A percentile compares a stretch with the other conserved stretches of the same genome.
Evolutionary conservation across 345 rosid genomes (phyloP).

Genomic region (Boechera retrofracta): DNA sequence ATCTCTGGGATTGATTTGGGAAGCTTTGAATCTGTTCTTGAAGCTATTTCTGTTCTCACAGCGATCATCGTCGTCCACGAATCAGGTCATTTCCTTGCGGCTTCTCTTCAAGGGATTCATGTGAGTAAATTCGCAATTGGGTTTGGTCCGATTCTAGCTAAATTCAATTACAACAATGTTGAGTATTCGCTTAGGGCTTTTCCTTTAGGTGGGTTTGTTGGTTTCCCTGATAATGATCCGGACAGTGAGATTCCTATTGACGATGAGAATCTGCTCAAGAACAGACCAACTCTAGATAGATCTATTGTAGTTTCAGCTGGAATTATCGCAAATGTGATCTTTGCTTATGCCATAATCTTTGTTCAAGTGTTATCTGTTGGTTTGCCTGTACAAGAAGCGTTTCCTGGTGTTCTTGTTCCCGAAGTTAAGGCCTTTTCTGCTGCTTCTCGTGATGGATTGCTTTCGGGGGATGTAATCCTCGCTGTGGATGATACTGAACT

Average conservation of each 20-base stretch:
- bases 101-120: constrained; percentile 92
- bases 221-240: constrained; percentile 97
- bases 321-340: constrained; percentile 80
- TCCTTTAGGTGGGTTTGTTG: constrained; percentile 95
- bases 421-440: constrained; percentile 84
- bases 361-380: constrained; percentile 86
- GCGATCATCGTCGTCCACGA: constrained; percentile 91
- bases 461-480: constrained; percentile 82
- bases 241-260: constrained; percentile 82
- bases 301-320: constrained; percentile 89
- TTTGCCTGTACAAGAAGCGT: constrained; percentile 89
- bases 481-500: constrained; percentile 64
- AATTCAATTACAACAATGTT: constrained; percentile 79
- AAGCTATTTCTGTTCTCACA: constrained; percentile 82
- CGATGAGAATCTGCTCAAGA: constrained; percentile 84
- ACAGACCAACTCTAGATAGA: constrained; percentile 86
- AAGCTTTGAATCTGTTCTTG: constrained; percentile 70
- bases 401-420: constrained; percentile 92
- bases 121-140: constrained; percentile 97
- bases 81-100: constrained; percentile 91
- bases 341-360: constrained; percentile 79
- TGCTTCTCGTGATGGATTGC: constrained; percentile 89
- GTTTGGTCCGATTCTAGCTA: constrained; percentile 93
- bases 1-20: constrained; percentile 72
- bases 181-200: constrained; percentile 90